Conservation (phyloP, 768 basidiomycete species). For the Lyophyllum atratum region DNA sequence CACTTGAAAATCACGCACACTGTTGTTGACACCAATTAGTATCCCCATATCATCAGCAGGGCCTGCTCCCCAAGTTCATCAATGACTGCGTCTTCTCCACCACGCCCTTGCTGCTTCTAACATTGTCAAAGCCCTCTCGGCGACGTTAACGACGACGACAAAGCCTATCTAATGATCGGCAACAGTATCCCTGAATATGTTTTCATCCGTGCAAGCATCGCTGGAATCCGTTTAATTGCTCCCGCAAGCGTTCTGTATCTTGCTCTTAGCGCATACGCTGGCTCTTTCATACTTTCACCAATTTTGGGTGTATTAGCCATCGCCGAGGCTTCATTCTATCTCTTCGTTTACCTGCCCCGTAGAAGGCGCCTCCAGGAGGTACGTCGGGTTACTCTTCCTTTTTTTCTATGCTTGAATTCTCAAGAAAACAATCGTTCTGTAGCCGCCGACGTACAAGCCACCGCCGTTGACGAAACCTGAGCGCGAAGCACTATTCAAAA, state of each 20-base stretch:
- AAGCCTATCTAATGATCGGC: conserved; percentile 42
- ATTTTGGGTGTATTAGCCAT: conserved; percentile 35
- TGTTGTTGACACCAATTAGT: background rate
- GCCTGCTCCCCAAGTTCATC: background rate
- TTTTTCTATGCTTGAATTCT: background rate
- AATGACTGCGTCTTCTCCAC: background rate
- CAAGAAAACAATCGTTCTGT: background rate
- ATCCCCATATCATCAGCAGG: background rate
- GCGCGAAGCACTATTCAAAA: conserved; percentile 49
- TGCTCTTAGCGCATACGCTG: conserved; percentile 23
- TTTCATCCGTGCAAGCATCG: conserved; percentile 50
- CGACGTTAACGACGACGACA: background rate
- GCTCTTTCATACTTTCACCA: conserved; percentile 27
- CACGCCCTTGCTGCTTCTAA: background rate
- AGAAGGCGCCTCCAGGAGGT: conserved; percentile 50
- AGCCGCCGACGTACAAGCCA: conserved; percentile 36
- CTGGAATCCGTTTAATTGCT: conserved; percentile 46
- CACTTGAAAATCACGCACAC: background rate
- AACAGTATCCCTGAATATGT: conserved; percentile 51
- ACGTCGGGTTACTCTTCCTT: conserved; percentile 9
- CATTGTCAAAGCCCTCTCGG: background rate
- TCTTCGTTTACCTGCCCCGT: conserved; percentile 51
- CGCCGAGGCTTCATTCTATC: conserved; percentile 51
- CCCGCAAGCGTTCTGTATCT: conserved; percentile 49
- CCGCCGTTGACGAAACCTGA: conserved; percentile 40